Evolutionary conservation across 495 filamentous ascomycete species (phyloP), one percentile per base, ranked within the genome.

Genomic region (Penicillium goetzii): DNA sequence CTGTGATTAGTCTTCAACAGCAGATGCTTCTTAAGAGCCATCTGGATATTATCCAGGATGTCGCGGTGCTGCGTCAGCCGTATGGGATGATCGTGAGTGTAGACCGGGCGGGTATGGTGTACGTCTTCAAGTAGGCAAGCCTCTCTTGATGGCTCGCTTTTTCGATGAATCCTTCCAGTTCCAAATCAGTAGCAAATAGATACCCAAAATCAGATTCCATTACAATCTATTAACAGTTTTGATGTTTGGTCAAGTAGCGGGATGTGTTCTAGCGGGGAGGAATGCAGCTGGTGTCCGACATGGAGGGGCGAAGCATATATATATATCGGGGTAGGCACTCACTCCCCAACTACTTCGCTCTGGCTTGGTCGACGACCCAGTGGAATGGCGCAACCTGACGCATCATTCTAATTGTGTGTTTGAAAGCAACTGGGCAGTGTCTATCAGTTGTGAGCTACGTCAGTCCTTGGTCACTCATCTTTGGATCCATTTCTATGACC

Each of bases 61-160:
- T 97, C 53, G 90, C 90, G 14, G 78, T 98, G 60, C 76, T 99
- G 69, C 91, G 97, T 78, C 82, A 84, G 60, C 96, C 96, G 52
- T 97, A 96, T 75, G 89, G 92, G 10, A 97, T 98, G 93, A 86
- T 90, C 43, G 82, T 98, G 30, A 93, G 89, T 68, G 94, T 88
- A 53, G 96, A 99, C 79, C 84, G 94, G 66, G 89, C 88, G n/a
- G 96, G 96, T 4, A 88, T 94, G 71, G 86, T 98, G 52, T 96
- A 95, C 81, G 88, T 98, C 38, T 97, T 96, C 77, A 87, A 88
- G 67, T 94, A 72, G 80, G 28, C 12, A 9, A 28, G 21, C 17
- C 4, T 47, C 34, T 21, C 12, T 50, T 58, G 10, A 45, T 51
- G 17, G 43, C 51, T 26, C 23, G 43, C 45, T 28, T 36, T 28